These are phyloP conservation scores for Tetrahymena borealis DNA, from an alignment of 73 alveolate species.

Conservation along the genomic window DNA sequence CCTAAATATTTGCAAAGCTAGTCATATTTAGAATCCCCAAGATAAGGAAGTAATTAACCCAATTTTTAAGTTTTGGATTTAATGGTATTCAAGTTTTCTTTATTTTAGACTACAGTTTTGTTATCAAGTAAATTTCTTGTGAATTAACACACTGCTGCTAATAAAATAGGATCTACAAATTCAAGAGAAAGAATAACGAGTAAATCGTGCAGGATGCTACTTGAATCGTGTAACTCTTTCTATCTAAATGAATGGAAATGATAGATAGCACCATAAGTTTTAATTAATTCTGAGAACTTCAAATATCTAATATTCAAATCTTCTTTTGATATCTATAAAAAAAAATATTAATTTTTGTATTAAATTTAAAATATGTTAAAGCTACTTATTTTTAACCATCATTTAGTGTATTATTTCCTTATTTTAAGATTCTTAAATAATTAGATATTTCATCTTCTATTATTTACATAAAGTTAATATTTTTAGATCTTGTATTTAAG, in stretches of 20 bases:
- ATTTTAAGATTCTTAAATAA: not conserved
- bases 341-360: too few relatives aligned
- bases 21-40: slow-evolving; percentile 24
- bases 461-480: not conserved
- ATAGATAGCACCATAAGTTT: not conserved
- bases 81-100: slow-evolving; percentile 10
- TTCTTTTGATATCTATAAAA: not conserved
- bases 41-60: slow-evolving; percentile 1
- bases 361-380: too few relatives aligned
- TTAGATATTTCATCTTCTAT: not conserved
- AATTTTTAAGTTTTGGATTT: slow-evolving; percentile 24
- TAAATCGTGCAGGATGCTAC: not conserved
- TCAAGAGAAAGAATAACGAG: not conserved
- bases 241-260: not conserved
- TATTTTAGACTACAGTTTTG: not conserved
- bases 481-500: not conserved
- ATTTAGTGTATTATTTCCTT: not conserved
- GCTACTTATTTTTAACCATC: not conserved
- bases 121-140: slow-evolving; percentile 25
- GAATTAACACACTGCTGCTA: slow-evolving; percentile 8
- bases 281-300: not conserved
- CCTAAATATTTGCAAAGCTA: slow-evolving; percentile 22
- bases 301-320: not conserved
- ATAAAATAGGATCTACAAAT: slow-evolving; percentile 18
- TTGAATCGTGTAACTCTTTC: not conserved